Conservation (phyloP, 495 filamentous ascomycete species). For the Penicillium macrosclerotiorum region DNA sequence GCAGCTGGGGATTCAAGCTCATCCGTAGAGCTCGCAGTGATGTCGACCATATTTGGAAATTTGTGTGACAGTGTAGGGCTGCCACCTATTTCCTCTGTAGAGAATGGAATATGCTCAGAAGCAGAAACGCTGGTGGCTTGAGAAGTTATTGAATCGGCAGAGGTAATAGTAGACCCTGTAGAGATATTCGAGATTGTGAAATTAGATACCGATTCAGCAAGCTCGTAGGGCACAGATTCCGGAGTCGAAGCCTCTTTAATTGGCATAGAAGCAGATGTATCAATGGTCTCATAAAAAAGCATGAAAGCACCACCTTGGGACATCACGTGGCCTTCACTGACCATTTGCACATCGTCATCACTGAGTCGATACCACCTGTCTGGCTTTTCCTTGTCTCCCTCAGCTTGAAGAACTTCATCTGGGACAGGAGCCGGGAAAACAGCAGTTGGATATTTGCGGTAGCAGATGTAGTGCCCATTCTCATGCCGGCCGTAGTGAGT, state of each 20-base stretch:
- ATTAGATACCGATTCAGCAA: conserved; percentile 22
- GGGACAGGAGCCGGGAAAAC: conserved; percentile 36
- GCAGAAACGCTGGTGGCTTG: conserved; percentile 36
- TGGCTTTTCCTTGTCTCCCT: conserved; percentile 36
- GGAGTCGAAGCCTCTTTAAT: background rate
- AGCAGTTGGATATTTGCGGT: conserved; percentile 60
- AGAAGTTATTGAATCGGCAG: conserved; percentile 30
- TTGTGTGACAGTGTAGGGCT: conserved; percentile 1
- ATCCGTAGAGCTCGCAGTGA: background rate
- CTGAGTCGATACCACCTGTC: conserved; percentile 80
- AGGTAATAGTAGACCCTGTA: conserved; percentile 28
- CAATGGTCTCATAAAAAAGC: conserved; percentile 81
- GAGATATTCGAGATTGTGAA: conserved; percentile 29
- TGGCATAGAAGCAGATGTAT: background rate
- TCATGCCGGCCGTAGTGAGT: conserved; percentile 90
- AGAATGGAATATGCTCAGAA: conserved; percentile 13
- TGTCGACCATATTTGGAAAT: background rate
- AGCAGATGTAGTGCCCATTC: conserved; percentile 95
- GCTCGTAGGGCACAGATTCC: conserved; percentile 9
- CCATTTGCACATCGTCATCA: conserved; percentile 76
- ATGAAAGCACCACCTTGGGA: conserved; percentile 87
- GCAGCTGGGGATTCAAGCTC: conserved; percentile 3
- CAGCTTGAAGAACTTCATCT: conserved; percentile 34
- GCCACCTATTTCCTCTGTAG: conserved; percentile 7
- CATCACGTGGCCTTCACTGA: conserved; percentile 70